Evolutionary conservation across 805 yeast species (phyloP).

Genomic region (Wickerhamiella spandovensis): DNA sequence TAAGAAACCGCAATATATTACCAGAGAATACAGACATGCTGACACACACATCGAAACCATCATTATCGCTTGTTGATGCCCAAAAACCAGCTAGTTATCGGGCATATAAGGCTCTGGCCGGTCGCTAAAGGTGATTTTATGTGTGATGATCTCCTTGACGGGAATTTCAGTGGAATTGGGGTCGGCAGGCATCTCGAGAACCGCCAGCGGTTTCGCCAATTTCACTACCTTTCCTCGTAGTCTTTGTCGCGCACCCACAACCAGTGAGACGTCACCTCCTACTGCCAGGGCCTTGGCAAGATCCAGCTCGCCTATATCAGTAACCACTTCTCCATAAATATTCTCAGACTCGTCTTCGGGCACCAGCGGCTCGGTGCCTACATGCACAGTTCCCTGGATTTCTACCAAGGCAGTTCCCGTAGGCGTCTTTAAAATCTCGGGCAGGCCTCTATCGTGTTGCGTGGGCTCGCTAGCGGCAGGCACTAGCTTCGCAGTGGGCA

Average conservation of each 20-base stretch:
- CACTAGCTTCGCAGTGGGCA: neutral
- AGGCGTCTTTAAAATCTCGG: slow-evolving; percentile 8
- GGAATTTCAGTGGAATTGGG: slow-evolving; percentile 4
- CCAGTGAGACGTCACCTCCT: slow-evolving; percentile 10
- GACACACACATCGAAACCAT: too few species aligned
- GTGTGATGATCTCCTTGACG: slow-evolving; percentile 11
- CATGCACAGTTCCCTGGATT: slow-evolving; percentile 14
- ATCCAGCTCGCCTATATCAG: slow-evolving; percentile 11
- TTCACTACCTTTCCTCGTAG: slow-evolving; percentile 13
- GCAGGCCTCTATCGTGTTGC: slow-evolving; percentile 1
- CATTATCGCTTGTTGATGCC: too few species aligned
- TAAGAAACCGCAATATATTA: too few species aligned
- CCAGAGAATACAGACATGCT: too few species aligned
- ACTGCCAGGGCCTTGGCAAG: slow-evolving; percentile 6
- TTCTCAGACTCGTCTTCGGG: slow-evolving; percentile 1
- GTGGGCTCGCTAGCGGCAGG: neutral
- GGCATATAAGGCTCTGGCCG: slow-evolving; percentile 15
- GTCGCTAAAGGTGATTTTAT: slow-evolving; percentile 12
- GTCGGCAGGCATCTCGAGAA: slow-evolving; percentile 7
- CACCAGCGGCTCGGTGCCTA: slow-evolving; percentile 12
- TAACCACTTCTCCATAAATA: neutral
- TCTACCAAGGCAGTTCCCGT: slow-evolving; percentile 12
- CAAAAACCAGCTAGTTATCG: neutral
- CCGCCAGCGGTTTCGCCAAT: slow-evolving; percentile 15
- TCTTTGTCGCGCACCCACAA: slow-evolving; percentile 12